Base-by-base conservation (phyloP, 2,329 filamentous ascomycete genomes). In the Fusarium cicatricum region DNA sequence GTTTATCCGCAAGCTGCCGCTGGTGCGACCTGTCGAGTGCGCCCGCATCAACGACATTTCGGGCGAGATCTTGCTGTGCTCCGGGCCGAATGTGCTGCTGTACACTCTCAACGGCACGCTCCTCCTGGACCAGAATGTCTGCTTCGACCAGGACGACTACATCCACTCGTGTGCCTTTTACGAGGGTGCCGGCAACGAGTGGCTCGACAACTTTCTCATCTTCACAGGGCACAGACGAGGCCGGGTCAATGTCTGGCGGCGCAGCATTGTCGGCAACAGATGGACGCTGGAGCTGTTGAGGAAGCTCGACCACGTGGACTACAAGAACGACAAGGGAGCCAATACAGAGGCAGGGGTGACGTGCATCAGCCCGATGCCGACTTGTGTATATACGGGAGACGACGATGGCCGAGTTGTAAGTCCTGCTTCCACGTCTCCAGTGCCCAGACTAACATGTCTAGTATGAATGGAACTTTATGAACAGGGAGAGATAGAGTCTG, bases 341-440 rank as follows among this genome's bases (percentile, higher is more conserved):
- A 86, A 85, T 60, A 78, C 80, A 0, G 82, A 85, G 39, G 88
- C 89, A 2, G 88, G 89, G 0, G 93, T 98, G 57, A 96, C 90
- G 32, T 96, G 90, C 71, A 90, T 99, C 46, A 82, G 90, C 52
- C 90, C 94, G 3, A 90, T 93, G 83, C 86, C 91, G 47, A 88
- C 89, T 60, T 84, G 89, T 58, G 87, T 98, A 10, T 98, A 97
- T 75, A 97, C 93, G 0, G 95, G 94, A 3, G 95, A 98, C 77
- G 95, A 98, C 62, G 90, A 92, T 61, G 95, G 95, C 26, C 84
- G 88, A 80, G 94, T 99, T 75, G 91, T 95, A 61, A 73, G 76
- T 73, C 5, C n/a, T 7, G 3, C 11, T 19, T 19, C 8, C 3
- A 2, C 10, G 2, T 2, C 5, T 3, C n/a, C n/a, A n/a, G n/a